These are phyloP conservation scores for Metschnikowia matae DNA, from an alignment of 805 yeast species.

Conservation along the genomic window DNA sequence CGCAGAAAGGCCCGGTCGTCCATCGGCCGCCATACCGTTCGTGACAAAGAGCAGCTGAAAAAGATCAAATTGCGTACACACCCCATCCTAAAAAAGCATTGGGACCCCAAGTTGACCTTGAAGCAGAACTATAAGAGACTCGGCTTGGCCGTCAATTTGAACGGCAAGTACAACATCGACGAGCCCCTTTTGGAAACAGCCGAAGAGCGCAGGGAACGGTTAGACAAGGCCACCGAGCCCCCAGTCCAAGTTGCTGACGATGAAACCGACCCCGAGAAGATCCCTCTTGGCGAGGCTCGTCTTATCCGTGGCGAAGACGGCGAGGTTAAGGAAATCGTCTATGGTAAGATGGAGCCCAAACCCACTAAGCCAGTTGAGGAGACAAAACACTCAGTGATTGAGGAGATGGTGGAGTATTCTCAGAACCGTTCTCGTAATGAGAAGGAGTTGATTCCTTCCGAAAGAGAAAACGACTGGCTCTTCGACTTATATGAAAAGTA, in stretches of 20 bases:
- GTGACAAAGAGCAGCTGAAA: slow-evolving; percentile 65
- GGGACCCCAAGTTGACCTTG: slow-evolving; percentile 82
- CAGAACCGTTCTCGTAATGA: slow-evolving; percentile 43
- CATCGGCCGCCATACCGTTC: slow-evolving; percentile 64
- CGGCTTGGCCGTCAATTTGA: slow-evolving; percentile 66
- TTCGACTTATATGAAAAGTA: slow-evolving; percentile 61
- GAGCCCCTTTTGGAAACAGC: slow-evolving; percentile 51
- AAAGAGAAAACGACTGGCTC: slow-evolving; percentile 75
- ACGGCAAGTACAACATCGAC: slow-evolving; percentile 61
- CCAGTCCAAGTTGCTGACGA: slow-evolving; percentile 24
- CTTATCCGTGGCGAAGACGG: slow-evolving; percentile 66
- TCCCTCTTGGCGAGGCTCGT: slow-evolving; percentile 76
- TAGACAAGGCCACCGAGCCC: slow-evolving; percentile 23
- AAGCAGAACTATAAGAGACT: slow-evolving; percentile 81
- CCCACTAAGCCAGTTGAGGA: slow-evolving; percentile 21
- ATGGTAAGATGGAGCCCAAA: slow-evolving; percentile 56
- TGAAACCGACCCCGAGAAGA: slow-evolving; percentile 51
- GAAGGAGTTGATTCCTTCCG: slow-evolving; percentile 56
- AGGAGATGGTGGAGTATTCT: slow-evolving; percentile 56
- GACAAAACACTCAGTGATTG: slow-evolving; percentile 46
- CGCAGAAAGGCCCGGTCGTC: slow-evolving; percentile 79
- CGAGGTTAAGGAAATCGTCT: slow-evolving; percentile 59
- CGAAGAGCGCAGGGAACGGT: slow-evolving; percentile 27
- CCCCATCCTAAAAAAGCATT: slow-evolving; percentile 80
- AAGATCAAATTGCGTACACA: slow-evolving; percentile 63